Evolutionary conservation across 768 basidiomycete species (phyloP).

Genomic region (Cystofilobasidium macerans): DNA sequence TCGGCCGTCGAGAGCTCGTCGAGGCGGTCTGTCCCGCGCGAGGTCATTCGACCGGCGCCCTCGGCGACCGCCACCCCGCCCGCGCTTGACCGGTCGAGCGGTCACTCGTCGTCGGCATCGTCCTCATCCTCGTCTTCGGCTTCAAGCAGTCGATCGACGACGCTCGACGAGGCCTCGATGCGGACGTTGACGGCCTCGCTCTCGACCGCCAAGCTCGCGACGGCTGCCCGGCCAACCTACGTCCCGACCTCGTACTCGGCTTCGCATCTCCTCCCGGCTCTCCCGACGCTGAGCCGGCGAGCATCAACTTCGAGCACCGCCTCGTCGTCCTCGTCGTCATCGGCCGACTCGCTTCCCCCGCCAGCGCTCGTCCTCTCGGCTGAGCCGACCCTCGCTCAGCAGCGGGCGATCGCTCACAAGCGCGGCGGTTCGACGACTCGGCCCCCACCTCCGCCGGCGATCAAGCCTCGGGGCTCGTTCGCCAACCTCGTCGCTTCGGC

Average conservation of each 20-base stretch:
- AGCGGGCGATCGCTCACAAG: not conserved
- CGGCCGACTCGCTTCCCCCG: slow-evolving; percentile 20
- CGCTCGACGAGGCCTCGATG: slow-evolving; percentile 8
- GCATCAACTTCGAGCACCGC: slow-evolving; percentile 13
- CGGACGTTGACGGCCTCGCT: slow-evolving; percentile 10
- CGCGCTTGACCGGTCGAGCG: slow-evolving; percentile 11
- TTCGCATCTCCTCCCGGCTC: slow-evolving; percentile 9
- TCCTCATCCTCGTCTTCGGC: slow-evolving; percentile 15
- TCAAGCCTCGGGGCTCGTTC: slow-evolving; percentile 25
- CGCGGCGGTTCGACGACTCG: not conserved
- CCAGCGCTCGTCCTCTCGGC: slow-evolving; percentile 4
- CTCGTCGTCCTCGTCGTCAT: slow-evolving; percentile 9
- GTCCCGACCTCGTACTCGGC: not conserved
- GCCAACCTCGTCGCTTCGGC: slow-evolving; percentile 21
- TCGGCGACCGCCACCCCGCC: slow-evolving; percentile 11
- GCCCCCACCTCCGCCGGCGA: not conserved
- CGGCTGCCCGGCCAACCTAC: not conserved
- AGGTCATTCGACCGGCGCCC: slow-evolving; percentile 7
- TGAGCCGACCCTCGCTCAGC: slow-evolving; percentile 15
- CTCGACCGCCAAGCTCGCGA: slow-evolving; percentile 15
- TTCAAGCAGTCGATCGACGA: not conserved
- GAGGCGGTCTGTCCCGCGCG: not conserved
- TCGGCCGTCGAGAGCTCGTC: slow-evolving; percentile 14
- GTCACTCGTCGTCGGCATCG: slow-evolving; percentile 7
- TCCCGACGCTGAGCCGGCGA: slow-evolving; percentile 10